Conservation (phyloP, 257 asterid genomes). For the Solanum medicagineum region DNA sequence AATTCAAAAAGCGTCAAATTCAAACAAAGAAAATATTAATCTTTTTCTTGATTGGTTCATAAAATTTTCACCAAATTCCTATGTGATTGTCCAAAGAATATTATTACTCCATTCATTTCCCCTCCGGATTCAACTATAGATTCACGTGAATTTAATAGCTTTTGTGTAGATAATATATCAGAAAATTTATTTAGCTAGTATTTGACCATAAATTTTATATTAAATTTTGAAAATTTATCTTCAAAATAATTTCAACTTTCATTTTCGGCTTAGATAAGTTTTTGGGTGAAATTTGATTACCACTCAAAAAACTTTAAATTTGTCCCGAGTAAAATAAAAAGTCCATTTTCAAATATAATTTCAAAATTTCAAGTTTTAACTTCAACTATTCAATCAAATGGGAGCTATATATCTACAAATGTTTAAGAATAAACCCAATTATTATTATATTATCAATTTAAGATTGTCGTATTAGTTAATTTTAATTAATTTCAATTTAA, state of each 20-base stretch:
- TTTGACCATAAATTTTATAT: not conserved
- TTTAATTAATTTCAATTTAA: too few relatives aligned
- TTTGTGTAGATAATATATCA: not conserved
- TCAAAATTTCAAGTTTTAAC: not conserved
- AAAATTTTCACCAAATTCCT: not conserved
- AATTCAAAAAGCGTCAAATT: too few relatives aligned
- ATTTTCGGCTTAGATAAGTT: not conserved
- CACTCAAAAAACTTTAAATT: too few relatives aligned
- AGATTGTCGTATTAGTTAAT: too few relatives aligned
- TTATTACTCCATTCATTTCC: not conserved
- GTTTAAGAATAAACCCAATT: too few relatives aligned
- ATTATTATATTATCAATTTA: too few relatives aligned
- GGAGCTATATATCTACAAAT: not conserved
- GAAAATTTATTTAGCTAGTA: accelerated
- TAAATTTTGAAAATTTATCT: not conserved
- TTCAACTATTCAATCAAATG: not conserved
- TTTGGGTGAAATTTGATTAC: not conserved
- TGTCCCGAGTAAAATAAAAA: too few relatives aligned
- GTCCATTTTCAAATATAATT: too few relatives aligned
- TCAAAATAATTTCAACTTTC: too few relatives aligned
- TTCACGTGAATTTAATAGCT: not conserved
- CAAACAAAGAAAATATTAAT: too few relatives aligned
- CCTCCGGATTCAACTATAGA: not conserved
- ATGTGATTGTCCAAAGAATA: not conserved
- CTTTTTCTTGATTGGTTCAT: not conserved